These are phyloP conservation scores for Peronospora destructor DNA, from an alignment of 352 stramenopile genomes.

Conservation along the genomic window DNA sequence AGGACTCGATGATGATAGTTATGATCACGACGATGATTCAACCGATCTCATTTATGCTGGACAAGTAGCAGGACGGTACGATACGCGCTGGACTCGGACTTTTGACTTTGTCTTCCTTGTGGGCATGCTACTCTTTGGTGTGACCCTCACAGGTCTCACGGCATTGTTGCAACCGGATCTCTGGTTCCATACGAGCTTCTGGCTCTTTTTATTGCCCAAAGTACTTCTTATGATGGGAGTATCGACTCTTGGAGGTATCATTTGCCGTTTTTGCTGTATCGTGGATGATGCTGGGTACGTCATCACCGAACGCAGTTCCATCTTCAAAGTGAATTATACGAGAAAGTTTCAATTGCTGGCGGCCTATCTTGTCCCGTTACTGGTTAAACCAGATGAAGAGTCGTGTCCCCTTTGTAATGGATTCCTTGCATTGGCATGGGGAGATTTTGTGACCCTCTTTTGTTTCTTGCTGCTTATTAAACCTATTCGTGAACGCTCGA, in stretches of 20 bases:
- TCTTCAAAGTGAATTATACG: constrained; percentile 87
- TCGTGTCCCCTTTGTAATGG: constrained; percentile 39
- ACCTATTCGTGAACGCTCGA: constrained; percentile 67
- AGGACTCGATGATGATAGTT: constrained; percentile 50
- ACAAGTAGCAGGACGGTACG: constrained; percentile 70
- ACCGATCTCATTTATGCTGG: constrained; percentile 81
- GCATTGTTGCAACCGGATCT: constrained; percentile 48
- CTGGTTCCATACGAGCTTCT: constrained; percentile 66
- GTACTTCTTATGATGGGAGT: constrained; percentile 77
- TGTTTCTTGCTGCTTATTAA: constrained; percentile 82
- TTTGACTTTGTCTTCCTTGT: constrained; percentile 80
- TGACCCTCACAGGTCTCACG: constrained; percentile 47
- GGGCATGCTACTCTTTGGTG: constrained; percentile 49
- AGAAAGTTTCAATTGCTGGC: constrained; percentile 75
- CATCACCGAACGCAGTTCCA: constrained; percentile 72
- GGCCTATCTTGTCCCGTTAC: constrained; percentile 70
- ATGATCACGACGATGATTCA: constrained; percentile 73
- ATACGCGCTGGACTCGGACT: constrained; percentile 76
- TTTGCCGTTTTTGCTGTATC: constrained; percentile 79
- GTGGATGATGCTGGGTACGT: constrained; percentile 80
- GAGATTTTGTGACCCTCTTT: constrained; percentile 75
- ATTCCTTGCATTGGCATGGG: constrained; percentile 63
- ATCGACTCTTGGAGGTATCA: constrained; percentile 63
- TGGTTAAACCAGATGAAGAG: constrained; percentile 57
- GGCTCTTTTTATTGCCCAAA: constrained; percentile 74